A percentile compares a stretch with the other conserved stretches of the same genome.
Conservation (phyloP, 2,329 filamentous ascomycete genomes). For the Aspergillus costaricaensis region DNA sequence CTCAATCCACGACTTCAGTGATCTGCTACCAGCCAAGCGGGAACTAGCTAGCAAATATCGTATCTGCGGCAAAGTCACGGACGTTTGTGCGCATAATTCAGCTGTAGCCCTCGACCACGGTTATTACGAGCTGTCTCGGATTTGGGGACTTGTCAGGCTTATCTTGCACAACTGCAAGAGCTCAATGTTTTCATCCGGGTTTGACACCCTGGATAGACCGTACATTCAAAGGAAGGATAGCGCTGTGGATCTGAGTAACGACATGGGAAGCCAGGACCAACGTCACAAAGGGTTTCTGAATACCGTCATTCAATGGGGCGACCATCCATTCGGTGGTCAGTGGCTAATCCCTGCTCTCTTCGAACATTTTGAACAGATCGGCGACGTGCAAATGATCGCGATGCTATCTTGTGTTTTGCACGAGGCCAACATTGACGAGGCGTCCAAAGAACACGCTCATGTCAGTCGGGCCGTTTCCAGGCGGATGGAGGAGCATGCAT, state of each 20-base stretch:
- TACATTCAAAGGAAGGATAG: conserved; percentile 43
- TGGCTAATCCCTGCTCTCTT: conserved; percentile 62
- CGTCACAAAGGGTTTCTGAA: conserved; percentile 39
- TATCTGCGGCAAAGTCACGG: conserved; percentile 79
- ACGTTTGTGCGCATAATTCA: conserved; percentile 83
- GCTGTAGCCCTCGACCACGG: conserved; percentile 71
- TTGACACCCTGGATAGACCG: conserved; percentile 67
- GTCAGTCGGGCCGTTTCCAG: conserved; percentile 30
- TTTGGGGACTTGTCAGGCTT: conserved; percentile 81
- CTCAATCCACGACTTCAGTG: conserved; percentile 69
- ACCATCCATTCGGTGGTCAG: conserved; percentile 56
- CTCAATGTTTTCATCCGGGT: conserved; percentile 61
- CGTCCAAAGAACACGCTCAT: conserved; percentile 22
- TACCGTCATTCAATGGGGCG: conserved; percentile 57
- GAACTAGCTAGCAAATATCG: conserved; percentile 76
- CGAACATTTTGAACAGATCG: conserved; percentile 60
- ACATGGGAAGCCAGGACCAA: conserved; percentile 35
- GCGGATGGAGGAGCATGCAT: conserved; percentile 46
- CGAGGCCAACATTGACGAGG: conserved; percentile 49
- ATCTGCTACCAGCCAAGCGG: conserved; percentile 74
- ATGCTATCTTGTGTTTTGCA: conserved; percentile 63
- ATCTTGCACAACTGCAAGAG: conserved; percentile 76
- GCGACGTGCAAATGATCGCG: conserved; percentile 67
- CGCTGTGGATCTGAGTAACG: conserved; percentile 35
- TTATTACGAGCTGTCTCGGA: conserved; percentile 69